These are phyloP conservation scores for Mycena polygramma DNA, from an alignment of 768 basidiomycete genomes.

Conservation along the genomic window DNA sequence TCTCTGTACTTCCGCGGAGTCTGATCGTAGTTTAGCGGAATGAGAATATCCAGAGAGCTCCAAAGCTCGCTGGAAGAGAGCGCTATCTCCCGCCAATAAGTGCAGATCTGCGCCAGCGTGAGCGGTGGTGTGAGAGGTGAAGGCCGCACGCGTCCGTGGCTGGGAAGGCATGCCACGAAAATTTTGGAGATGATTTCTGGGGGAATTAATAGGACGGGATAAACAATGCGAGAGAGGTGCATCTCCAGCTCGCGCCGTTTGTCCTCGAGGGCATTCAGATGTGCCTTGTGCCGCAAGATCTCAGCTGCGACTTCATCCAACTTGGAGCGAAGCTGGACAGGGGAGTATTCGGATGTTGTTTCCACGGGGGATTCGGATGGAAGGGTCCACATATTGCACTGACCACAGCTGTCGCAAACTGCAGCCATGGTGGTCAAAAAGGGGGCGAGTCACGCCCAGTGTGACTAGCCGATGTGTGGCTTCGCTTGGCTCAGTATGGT, in stretches of 20 bases:
- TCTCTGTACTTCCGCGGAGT: too few species aligned
- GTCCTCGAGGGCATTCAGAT: neutral
- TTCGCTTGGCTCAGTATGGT: too few species aligned
- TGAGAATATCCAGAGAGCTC: too few species aligned
- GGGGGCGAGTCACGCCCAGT: too few species aligned
- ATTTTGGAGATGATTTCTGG: neutral
- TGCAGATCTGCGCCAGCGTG: slow-evolving; percentile 10
- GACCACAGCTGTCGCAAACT: neutral
- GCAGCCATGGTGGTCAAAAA: too few species aligned
- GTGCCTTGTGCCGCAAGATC: neutral
- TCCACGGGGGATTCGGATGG: too few species aligned
- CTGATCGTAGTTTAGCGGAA: too few species aligned
- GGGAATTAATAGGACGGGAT: neutral
- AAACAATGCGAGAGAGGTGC: neutral
- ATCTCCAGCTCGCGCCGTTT: neutral
- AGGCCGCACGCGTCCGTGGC: slow-evolving; percentile 1
- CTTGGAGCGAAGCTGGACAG: neutral
- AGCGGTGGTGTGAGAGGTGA: neutral
- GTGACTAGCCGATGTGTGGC: too few species aligned
- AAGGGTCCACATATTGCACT: too few species aligned
- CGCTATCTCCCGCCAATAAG: slow-evolving; percentile 6
- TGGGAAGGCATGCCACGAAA: neutral
- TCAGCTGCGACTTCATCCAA: neutral
- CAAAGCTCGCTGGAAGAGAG: too few species aligned
- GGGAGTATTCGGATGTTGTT: too few species aligned